These are phyloP conservation scores for Capniomyces stellatus DNA, from an alignment of 371 early-diverging fungal species.

Conservation along the genomic window DNA sequence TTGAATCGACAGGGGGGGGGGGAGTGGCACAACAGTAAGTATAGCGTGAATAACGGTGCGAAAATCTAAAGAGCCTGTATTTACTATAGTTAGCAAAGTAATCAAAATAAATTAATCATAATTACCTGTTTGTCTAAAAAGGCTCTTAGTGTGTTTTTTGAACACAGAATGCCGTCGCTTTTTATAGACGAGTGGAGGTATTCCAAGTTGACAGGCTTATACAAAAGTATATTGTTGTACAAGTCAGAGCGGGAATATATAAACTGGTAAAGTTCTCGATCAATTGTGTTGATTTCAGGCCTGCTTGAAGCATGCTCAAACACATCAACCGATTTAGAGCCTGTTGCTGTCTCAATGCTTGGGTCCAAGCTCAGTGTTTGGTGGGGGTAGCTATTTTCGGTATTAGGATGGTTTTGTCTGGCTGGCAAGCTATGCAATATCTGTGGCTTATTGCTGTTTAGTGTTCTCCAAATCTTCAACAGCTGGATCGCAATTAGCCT, in stretches of 20 bases:
- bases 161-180: not conserved
- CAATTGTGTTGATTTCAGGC: not conserved
- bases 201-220: not conserved
- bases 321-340: no score
- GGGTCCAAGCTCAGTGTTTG: no score
- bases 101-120: no score
- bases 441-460: not conserved
- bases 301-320: no score
- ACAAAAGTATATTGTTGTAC: not conserved
- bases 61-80: not conserved
- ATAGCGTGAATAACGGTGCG: not conserved
- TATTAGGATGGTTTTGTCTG: no score
- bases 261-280: not conserved
- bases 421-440: no score
- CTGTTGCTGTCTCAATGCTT: no score
- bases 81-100: no score
- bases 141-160: not conserved
- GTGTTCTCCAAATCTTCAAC: not conserved
- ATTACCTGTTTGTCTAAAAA: not conserved
- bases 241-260: not conserved
- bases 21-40: not conserved
- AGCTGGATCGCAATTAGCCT: not conserved
- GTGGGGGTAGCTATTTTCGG: no score
- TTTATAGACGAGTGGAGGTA: not conserved
- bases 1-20: no score